Evolutionary conservation across 179 eudicot genomes (phyloP), one percentile per base, ranked within the genome.

Genomic region (Drosera spatulata): DNA sequence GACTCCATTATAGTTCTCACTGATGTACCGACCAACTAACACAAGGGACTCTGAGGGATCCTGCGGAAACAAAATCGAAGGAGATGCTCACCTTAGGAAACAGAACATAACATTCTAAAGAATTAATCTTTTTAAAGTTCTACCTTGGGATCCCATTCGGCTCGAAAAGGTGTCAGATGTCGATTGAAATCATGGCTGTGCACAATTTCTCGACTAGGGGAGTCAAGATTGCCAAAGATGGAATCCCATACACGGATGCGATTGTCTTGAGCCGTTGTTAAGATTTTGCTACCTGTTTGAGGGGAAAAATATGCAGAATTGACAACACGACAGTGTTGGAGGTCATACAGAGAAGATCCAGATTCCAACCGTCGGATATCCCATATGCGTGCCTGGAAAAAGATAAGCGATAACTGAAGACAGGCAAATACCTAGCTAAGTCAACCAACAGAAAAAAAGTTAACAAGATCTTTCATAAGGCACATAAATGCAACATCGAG

Each of bases 61-160:
- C 98, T 91, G 83, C 69, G 68, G 39, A 70, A 45, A 15, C n/a
- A 13, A 44, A 41, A 56, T 22, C 48, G 33, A n/a, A 39, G 2
- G 37, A 13, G 37, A 22, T n/a, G 1, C 7, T 6, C 15, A 5
- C 48, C 40, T 55, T 6, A 12, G 43, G 10, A 9, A 15, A 39
- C 38, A 60, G 48, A 22, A 8, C 11, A 55, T 8, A 44, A 61
- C 8, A 12, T 5, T 56, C 2, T 4, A 42, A 51, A 10, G 33
- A 53, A 11, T 7, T 58, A 2, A 15, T 10, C 33, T 7, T 15
- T 3, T 15, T 13, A 12, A 37, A 6, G 6, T 13, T 37, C 59
- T 64, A 88, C 99, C 94, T 93, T 93, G 7, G 96, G 96, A 73
- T 91, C 96, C 98, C 98, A 91, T 77, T 91, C 98, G 49, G 95